phyloP scores from a whole-genome alignment of 352 stramenopile species.

The Thalassiosira mediterranea region DNA sequence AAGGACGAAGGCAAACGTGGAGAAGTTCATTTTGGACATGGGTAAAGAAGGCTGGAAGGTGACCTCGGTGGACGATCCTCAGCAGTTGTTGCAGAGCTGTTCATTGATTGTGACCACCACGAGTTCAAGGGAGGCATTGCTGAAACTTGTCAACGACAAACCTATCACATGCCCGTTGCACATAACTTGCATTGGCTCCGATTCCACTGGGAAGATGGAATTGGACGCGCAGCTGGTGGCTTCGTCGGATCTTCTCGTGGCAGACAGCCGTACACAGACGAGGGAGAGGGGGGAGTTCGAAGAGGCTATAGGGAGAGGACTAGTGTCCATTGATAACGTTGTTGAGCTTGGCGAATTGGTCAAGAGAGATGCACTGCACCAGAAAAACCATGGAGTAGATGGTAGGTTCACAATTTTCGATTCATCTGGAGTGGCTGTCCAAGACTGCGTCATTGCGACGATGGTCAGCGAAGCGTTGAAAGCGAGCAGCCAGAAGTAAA shows the following conservation, averaged over 20 bases:
- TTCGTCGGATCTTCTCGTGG: slow-evolving; percentile 58
- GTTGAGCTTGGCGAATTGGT: slow-evolving; percentile 58
- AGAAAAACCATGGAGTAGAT: slow-evolving; percentile 33
- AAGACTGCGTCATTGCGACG: slow-evolving; percentile 61
- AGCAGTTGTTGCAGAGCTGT: slow-evolving; percentile 60
- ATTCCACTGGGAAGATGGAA: slow-evolving; percentile 69
- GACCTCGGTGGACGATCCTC: neutral
- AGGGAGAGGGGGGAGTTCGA: slow-evolving; percentile 69
- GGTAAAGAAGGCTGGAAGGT: slow-evolving; percentile 59
- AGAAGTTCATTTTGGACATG: slow-evolving; percentile 49
- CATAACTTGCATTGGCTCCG: slow-evolving; percentile 72
- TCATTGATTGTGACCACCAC: slow-evolving; percentile 72
- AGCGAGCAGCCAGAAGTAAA: too few relatives aligned
- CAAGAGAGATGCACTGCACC: slow-evolving; percentile 33
- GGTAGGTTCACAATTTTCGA: slow-evolving; percentile 73
- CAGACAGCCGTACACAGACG: slow-evolving; percentile 52
- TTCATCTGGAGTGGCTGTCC: slow-evolving; percentile 68
- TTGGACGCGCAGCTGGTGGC: slow-evolving; percentile 52
- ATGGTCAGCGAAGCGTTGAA: slow-evolving; percentile 40
- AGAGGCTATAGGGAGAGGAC: slow-evolving; percentile 17
- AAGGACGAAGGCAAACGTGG: slow-evolving; percentile 41
- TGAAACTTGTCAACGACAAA: slow-evolving; percentile 19
- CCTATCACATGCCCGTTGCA: slow-evolving; percentile 24
- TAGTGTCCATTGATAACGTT: slow-evolving; percentile 48
- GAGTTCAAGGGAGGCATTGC: slow-evolving; percentile 53